Evolutionary conservation across 1,284 basidiomycete species (phyloP), one percentile per base, ranked within the genome.

Genomic region (Apiotrichum porosum): DNA sequence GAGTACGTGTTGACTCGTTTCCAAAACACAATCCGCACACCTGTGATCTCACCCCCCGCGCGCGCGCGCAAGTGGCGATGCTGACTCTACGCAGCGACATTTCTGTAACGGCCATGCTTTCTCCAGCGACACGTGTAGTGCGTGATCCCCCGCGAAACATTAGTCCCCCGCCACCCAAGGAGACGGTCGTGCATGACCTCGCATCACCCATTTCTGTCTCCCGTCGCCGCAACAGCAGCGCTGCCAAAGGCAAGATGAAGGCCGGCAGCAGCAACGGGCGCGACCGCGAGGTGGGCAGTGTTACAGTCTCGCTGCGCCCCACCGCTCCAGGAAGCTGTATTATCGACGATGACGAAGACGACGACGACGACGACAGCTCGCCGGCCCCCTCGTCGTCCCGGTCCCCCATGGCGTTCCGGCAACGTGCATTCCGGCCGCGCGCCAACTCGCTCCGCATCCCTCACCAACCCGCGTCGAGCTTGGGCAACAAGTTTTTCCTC

Each of bases 281-380:
- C 6, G 49, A 62, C 38, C 30, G 37, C n/a, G 56, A 66, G 43
- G 39, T 66, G 9, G 65, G 62, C 15, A 58, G 56, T 17, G 65
- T 63, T 9, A 68, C 57, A 15, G 61, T 67, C 48, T 60, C 47
- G 21, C 58, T 66, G 13, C 56, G 53, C 24, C 60, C 54, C 34
- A 38, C 36, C 22, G 23, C 18, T 13, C n/a, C n/a, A n/a, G 36
- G 12, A 51, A 22, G 37, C 51, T 35, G 6, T 44, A 23, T 54
- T 43, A 21, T 51, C 34, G 46, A 58, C 23, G 47, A 49, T 5
- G 49, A 39, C 4, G 49, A 51, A 17, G 37, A 46, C 2, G 45
- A 46, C 4, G 51, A 49, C 14, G 45, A 37, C 3, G 34, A 30
- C 38, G 32, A n/a, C 41, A 18, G 45, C n/a, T 22, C 14, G 17